Evolutionary conservation across 805 yeast genomes (phyloP).

Genomic region (Ogataea sp.): DNA sequence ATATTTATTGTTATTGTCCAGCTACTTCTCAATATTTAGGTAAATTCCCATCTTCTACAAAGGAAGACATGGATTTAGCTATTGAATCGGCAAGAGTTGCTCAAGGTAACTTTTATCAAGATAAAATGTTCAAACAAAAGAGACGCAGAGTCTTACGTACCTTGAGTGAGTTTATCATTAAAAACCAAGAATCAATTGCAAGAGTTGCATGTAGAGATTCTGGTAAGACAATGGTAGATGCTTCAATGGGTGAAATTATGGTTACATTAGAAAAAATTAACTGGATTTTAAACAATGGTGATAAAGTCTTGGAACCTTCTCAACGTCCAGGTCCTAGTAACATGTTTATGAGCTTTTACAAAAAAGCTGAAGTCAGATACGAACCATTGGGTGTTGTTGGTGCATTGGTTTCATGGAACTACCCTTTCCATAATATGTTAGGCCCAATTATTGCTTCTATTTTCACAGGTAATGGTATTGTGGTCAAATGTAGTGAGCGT

Average conservation of each 20-base stretch:
- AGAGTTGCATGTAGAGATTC: conserved; percentile 93
- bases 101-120: conserved; percentile 40
- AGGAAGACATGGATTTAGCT: conserved; percentile 60
- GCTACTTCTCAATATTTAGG: conserved; percentile 92
- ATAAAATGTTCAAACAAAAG: conserved; percentile 44
- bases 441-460: conserved; percentile 89
- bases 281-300: conserved; percentile 87
- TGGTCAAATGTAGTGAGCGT: conserved; percentile 91
- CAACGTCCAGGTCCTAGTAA: conserved; percentile 83
- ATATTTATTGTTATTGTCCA: conserved; percentile 85
- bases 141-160: conserved; percentile 68
- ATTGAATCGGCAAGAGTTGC: conserved; percentile 48
- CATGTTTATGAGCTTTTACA: conserved; percentile 68
- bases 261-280: conserved; percentile 89
- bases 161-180: conserved; percentile 60
- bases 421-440: conserved; percentile 89
- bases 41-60: conserved; percentile 52
- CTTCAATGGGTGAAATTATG: conserved; percentile 92
- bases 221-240: conserved; percentile 94
- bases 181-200: conserved; percentile 81
- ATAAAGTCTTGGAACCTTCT: conserved; percentile 57
- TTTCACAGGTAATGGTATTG: conserved; percentile 86
- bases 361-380: conserved; percentile 87
- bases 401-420: conserved; percentile 94
- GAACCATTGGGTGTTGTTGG: conserved; percentile 89